phyloP scores from a whole-genome alignment of 1,284 basidiomycete genomes.

The Ustilago loliicola region DNA sequence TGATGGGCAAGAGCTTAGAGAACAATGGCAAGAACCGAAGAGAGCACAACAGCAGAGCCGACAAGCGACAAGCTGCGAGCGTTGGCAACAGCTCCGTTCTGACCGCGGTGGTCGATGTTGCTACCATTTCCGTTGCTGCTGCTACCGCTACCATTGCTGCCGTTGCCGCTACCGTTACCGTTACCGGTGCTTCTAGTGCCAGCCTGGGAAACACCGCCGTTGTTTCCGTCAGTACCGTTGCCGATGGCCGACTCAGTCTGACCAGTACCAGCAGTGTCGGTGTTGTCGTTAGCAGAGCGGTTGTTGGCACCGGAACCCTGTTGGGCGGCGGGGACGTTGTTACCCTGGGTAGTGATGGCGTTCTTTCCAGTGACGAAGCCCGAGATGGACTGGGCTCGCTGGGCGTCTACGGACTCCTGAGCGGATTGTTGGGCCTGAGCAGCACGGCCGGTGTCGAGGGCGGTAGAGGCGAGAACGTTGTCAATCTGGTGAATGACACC shows the following conservation, averaged over 20 bases:
- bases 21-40: constrained; percentile 22
- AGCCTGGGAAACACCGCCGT: constrained; percentile 34
- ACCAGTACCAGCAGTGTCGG: constrained; percentile 26
- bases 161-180: constrained; percentile 12
- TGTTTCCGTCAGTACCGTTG: constrained; percentile 39
- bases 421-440: constrained; percentile 53
- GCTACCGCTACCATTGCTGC: constrained; percentile 12
- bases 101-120: constrained; percentile 33
- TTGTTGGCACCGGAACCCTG: constrained; percentile 39
- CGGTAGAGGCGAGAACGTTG: constrained; percentile 51
- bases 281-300: constrained; percentile 41
- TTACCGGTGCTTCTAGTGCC: constrained; percentile 4
- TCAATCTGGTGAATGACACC: constrained; percentile 61
- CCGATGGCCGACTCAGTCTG: constrained; percentile 34
- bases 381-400: constrained; percentile 27
- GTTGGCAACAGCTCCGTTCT: constrained; percentile 13
- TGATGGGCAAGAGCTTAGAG: constrained; percentile 3
- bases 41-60: constrained; percentile 8
- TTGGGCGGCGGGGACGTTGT: constrained; percentile 45
- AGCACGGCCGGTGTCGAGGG: constrained; percentile 48
- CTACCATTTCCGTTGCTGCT: constrained; percentile 15
- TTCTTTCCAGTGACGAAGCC: constrained; percentile 52
- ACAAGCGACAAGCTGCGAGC: constrained; percentile 1
- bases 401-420: constrained; percentile 21
- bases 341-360: constrained; percentile 51